Base-by-base conservation (phyloP, 2,329 filamentous ascomycete genomes). In the Colletotrichum tofieldiae region DNA sequence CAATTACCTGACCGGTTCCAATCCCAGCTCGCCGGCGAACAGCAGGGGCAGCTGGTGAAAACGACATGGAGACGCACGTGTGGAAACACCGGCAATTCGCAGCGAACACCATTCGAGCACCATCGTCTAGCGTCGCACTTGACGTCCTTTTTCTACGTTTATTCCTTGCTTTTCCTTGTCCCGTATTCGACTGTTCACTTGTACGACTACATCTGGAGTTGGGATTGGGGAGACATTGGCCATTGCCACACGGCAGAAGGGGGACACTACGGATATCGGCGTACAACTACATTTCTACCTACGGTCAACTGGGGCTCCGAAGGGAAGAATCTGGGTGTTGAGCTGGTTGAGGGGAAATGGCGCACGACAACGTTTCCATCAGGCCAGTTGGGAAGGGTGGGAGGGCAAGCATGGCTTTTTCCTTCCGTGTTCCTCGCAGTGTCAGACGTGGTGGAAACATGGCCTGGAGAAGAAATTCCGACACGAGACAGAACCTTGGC, bases 1-100 rank as follows among this genome's bases (percentile, higher is more conserved):
- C 73, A 88, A 86, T 78, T 88, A 87, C 82, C 81, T 93, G 66
- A 83, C 76, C 68, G 80, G 80, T 61, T 84, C 81, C 67, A 82
- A 77, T 60, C 80, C 83, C n/a, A 83, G 77, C 69, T 86, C 84
- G 26, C 83, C 84, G 9, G 78, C 82, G 29, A 81, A 75, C 64
- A 72, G 65, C 67, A 72, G 65, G 55, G 75, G 56, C 39, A 67
- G 62, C 65, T 75, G 71, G 73, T 74, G 55, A 65, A 26, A 29
- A 39, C 43, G 39, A 26, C 45, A 35, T 32, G 29, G 52, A 59
- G 47, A 35, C 56, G 43, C 41, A 37, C 58, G 23, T 54, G 45
- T 59, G n/a, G 54, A 45, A 51, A 52, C 18, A 54, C n/a, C 39
- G 41, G 37, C 52, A 60, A 43, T 45, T 47, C 35, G 60, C 59